phyloP scores from a whole-genome alignment of 176 grass and related monocot species.

The Chloris gayana region DNA sequence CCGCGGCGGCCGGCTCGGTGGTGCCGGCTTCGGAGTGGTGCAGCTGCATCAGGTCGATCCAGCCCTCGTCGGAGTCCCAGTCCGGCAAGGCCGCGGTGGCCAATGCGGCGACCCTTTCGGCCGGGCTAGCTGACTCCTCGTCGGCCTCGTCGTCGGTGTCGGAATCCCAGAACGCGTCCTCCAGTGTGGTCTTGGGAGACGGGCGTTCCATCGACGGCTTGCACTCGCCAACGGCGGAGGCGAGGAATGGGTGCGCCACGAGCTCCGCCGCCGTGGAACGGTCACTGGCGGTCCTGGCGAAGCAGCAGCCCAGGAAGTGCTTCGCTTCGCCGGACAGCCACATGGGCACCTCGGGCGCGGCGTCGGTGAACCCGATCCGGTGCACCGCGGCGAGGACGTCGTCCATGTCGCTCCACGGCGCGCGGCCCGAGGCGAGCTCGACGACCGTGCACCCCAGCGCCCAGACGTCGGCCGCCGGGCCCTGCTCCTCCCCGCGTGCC shows the following conservation, averaged over 20 bases:
- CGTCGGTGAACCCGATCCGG: slow-evolving; percentile 63
- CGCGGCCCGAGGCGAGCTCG: slow-evolving; percentile 69
- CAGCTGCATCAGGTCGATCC: slow-evolving; percentile 46
- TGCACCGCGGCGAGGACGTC: slow-evolving; percentile 54
- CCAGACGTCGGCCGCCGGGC: slow-evolving; percentile 64
- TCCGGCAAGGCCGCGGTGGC: slow-evolving; percentile 41
- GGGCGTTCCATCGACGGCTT: slow-evolving; percentile 40
- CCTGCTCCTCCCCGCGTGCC: slow-evolving; percentile 64
- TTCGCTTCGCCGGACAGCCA: slow-evolving; percentile 51
- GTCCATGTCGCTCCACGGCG: slow-evolving; percentile 45
- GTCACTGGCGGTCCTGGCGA: slow-evolving; percentile 41
- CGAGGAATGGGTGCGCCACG: slow-evolving; percentile 59
- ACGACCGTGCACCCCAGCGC: slow-evolving; percentile 65
- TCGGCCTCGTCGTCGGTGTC: slow-evolving; percentile 42
- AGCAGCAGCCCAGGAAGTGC: slow-evolving; percentile 62
- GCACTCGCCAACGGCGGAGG: slow-evolving; percentile 1
- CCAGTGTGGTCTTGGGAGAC: slow-evolving; percentile 70
- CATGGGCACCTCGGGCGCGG: slow-evolving; percentile 38
- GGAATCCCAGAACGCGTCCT: slow-evolving; percentile 56
- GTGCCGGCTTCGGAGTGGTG: background rate
- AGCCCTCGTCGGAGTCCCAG: slow-evolving; percentile 54
- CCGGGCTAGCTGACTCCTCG: slow-evolving; percentile 35
- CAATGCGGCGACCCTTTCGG: slow-evolving; percentile 52
- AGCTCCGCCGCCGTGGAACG: slow-evolving; percentile 51
- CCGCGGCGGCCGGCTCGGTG: background rate